A percentile compares a stretch with the other conserved stretches of the same genome.
These are phyloP conservation scores for Exophiala sp. DNA, from an alignment of 2,329 filamentous ascomycete species.

Conservation along the genomic window DNA sequence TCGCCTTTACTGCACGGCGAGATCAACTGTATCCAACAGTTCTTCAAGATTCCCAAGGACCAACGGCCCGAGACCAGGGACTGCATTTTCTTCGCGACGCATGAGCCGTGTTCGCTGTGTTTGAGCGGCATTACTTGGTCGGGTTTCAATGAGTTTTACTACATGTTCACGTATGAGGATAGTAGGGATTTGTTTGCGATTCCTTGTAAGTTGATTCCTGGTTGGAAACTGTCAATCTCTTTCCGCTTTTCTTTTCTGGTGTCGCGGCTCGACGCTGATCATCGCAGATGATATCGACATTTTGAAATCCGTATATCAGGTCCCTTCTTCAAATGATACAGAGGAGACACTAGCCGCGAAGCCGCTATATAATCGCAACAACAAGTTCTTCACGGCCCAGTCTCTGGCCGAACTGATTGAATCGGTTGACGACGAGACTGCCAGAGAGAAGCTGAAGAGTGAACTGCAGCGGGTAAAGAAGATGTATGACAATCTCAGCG, in stretches of 20 bases:
- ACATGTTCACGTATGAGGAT: slow-evolving; percentile 56
- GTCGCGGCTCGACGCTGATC: too few relatives aligned
- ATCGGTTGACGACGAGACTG: slow-evolving; percentile 35
- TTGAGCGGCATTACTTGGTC: slow-evolving; percentile 55
- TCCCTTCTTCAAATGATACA: slow-evolving; percentile 34
- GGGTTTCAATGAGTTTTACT: slow-evolving; percentile 53
- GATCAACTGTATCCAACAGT: slow-evolving; percentile 56
- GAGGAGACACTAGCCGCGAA: slow-evolving; percentile 37
- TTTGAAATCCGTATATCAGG: slow-evolving; percentile 51
- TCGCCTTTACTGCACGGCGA: slow-evolving; percentile 56
- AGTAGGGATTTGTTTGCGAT: slow-evolving; percentile 52
- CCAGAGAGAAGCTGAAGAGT: slow-evolving; percentile 32
- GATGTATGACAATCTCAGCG: slow-evolving; percentile 44
- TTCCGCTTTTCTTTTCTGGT: too few relatives aligned
- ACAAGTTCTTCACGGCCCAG: slow-evolving; percentile 48
- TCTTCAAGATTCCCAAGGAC: slow-evolving; percentile 43
- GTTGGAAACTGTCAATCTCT: neutral
- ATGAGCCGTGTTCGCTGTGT: slow-evolving; percentile 55
- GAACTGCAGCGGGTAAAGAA: slow-evolving; percentile 48
- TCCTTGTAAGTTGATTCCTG: slow-evolving; percentile 37
- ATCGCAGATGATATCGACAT: slow-evolving; percentile 53
- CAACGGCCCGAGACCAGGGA: slow-evolving; percentile 41
- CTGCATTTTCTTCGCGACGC: slow-evolving; percentile 55
- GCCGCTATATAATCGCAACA: slow-evolving; percentile 50
- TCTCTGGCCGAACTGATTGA: slow-evolving; percentile 23